These are phyloP conservation scores for Sideroxylon spinosum DNA, from an alignment of 179 eudicot genomes.

Conservation along the genomic window DNA sequence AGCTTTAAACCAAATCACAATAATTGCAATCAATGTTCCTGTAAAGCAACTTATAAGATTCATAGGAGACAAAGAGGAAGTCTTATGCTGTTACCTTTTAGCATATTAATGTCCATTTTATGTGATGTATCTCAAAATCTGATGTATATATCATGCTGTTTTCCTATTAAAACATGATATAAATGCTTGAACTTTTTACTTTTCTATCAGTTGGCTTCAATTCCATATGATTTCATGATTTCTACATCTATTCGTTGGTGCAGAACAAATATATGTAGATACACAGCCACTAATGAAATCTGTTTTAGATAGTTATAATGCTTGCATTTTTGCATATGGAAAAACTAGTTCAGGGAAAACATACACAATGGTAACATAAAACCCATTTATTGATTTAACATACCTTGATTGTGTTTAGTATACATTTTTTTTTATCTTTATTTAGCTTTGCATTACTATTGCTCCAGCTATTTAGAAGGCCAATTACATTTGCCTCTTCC, in stretches of 20 bases:
- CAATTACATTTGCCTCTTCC: neutral
- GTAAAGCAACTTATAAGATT: neutral
- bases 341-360: constrained; percentile 98
- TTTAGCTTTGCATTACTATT: neutral
- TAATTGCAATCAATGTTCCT: neutral
- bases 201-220: neutral
- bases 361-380: constrained; percentile 72
- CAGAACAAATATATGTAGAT: constrained; percentile 89
- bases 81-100: neutral
- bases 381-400: neutral
- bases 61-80: neutral
- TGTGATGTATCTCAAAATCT: neutral
- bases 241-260: constrained; percentile 12
- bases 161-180: neutral
- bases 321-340: constrained; percentile 95
- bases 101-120: neutral
- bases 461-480: neutral
- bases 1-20: too few relatives aligned
- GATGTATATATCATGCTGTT: neutral
- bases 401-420: neutral
- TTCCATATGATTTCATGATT: neutral
- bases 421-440: neutral
- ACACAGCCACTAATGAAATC: constrained; percentile 85
- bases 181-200: neutral
- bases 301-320: constrained; percentile 85